Evolutionary conservation across 148 eudicot genomes (phyloP).

Genomic region (Salicornia ramosissima): DNA sequence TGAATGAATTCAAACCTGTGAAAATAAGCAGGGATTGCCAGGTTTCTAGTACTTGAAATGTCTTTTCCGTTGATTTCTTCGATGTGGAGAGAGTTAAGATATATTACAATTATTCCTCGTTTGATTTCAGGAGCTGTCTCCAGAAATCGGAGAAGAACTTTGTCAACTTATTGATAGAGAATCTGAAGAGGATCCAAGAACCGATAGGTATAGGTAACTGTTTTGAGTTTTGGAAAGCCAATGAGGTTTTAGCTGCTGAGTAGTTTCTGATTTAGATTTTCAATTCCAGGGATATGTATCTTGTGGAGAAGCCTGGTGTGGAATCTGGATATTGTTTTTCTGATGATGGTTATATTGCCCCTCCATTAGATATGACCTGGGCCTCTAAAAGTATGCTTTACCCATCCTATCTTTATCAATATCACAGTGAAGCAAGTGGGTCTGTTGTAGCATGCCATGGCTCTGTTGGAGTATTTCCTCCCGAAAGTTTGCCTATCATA

Average conservation of each 20-base stretch:
- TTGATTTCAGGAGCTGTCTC: constrained; percentile 64
- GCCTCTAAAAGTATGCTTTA: constrained; percentile 33
- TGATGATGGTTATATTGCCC: constrained; percentile 33
- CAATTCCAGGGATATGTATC: constrained; percentile 32
- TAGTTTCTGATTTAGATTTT: constrained; percentile 18
- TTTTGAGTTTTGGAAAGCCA: constrained; percentile 10
- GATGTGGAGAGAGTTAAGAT: constrained; percentile 6
- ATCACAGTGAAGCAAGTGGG: constrained; percentile 45
- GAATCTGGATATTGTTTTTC: constrained; percentile 37
- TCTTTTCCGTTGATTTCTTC: constrained; percentile 9
- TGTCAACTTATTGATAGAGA: constrained; percentile 75
- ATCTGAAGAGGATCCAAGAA: constrained; percentile 35
- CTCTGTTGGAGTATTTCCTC: constrained; percentile 28
- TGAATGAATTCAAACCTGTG: constrained; percentile 81
- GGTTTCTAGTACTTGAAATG: constrained; percentile 32
- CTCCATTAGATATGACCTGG: constrained; percentile 40
- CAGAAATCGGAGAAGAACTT: constrained; percentile 77
- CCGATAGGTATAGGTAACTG: constrained; percentile 39
- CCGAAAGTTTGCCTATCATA: constrained; percentile 32
- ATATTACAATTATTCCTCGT: constrained; percentile 17
- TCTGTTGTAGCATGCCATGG: constrained; percentile 35
- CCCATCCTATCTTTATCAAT: constrained; percentile 52
- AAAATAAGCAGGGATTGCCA: constrained; percentile 94
- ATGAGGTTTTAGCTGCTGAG: constrained; percentile 8
- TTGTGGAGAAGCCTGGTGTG: constrained; percentile 33